Evolutionary conservation across 176 grass and related monocot species (phyloP), one percentile per base, ranked within the genome.

Genomic region (Chloris gayana): DNA sequence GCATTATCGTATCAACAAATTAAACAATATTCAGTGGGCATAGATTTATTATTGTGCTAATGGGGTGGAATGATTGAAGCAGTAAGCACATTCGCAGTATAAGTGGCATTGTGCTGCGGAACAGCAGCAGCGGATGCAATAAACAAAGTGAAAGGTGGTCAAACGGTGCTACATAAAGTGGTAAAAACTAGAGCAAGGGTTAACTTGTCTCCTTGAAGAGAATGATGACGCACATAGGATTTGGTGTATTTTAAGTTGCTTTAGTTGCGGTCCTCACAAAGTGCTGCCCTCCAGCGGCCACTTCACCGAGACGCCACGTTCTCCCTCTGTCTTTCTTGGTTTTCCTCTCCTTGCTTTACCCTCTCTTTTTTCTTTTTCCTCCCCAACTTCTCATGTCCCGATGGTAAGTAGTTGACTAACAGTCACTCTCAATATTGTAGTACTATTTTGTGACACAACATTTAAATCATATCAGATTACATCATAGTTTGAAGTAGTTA

Each of bases 301-400:
- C 76, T 85, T 78, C 67, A 73, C 44, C 83, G 76, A 80, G 83
- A 79, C 67, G 75, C 83, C 83, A 72, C 45, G 7, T 31, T 74
- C 70, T 37, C n/a, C n/a, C 8, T 29, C 24, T 50, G 37, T 32
- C 25, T 54, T 33, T 9, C 19, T n/a, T n/a, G n/a, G n/a, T n/a
- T n/a, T n/a, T n/a, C n/a, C n/a, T n/a, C 14, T 19, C 24, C 10
- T 63, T 32, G 35, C 35, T 37, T 37, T 37, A 6, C 35, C 35
- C 35, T 5, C 7, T 4, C 35, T 6, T 37, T 37, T 5, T 1
- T 7, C 10, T 73, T 73, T 5, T 19, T 21, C 32, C 17, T 19
- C 37, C 18, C 5, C 31, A 30, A 56, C 7, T 37, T 5, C 35
- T 37, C 35, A 37, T 37, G 4, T 37, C 35, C 5, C 35, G 4